Percentiles rank a stretch among this genome's conserved stretches.
These are phyloP conservation scores for Mycena belliarum DNA, from an alignment of 768 basidiomycete genomes.

Conservation along the genomic window DNA sequence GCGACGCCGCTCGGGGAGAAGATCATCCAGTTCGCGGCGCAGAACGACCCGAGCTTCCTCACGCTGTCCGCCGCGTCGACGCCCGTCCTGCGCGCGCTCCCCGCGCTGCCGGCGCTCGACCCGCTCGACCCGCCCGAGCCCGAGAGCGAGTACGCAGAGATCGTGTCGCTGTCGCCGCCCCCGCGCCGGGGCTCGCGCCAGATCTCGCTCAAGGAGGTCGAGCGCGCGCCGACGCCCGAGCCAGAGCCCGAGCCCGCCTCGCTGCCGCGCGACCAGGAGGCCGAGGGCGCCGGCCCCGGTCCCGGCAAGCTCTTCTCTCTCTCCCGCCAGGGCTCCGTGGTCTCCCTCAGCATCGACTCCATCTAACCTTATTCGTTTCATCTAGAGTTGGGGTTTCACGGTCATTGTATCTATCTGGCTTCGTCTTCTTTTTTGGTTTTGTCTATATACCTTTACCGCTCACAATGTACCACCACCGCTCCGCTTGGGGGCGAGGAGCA, in stretches of 20 bases:
- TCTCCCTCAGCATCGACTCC: conserved; percentile 52
- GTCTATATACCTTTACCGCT: not conserved
- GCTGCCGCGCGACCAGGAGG: conserved; percentile 21
- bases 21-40: conserved; percentile 43
- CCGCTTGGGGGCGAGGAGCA: not conserved
- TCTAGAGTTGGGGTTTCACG: not conserved
- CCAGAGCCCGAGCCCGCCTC: conserved; percentile 25
- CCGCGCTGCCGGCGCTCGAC: conserved; percentile 29
- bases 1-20: conserved; percentile 67
- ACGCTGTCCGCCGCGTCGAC: conserved; percentile 51
- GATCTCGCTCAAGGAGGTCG: conserved; percentile 29
- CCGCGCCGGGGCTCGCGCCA: conserved; percentile 62
- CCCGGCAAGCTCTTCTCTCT: conserved; percentile 40
- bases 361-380: conserved; percentile 28
- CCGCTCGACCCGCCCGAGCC: conserved; percentile 19
- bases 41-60: conserved; percentile 63
- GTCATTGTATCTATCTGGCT: not conserved
- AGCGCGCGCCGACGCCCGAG: conserved; percentile 25
- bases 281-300: conserved; percentile 29
- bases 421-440: conserved; percentile 1
- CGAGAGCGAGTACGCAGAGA: conserved; percentile 29
- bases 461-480: conserved; percentile 8
- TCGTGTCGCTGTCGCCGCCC: conserved; percentile 59
- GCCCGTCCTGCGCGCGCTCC: conserved; percentile 34
- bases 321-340: conserved; percentile 52